Evolutionary conservation across 306 rosid species (phyloP).

Genomic region (Canavalia ensiformis): DNA sequence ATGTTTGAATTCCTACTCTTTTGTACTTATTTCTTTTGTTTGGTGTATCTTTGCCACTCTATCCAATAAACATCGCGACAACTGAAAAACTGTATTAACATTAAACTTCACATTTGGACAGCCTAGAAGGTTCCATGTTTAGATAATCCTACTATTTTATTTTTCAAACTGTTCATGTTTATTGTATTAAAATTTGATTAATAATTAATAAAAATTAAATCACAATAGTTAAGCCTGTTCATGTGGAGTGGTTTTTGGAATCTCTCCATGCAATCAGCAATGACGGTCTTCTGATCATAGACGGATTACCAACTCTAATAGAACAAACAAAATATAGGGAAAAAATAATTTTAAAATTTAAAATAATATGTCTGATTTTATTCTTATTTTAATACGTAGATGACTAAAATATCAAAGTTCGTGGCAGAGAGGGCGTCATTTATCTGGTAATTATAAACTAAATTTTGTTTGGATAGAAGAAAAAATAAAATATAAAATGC

Average conservation of each 20-base stretch:
- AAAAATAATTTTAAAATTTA: too few species aligned
- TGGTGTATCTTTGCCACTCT: conserved; percentile 17
- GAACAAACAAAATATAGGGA: too few species aligned
- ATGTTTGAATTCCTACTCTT: not conserved
- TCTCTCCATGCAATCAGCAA: not conserved
- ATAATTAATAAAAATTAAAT: not conserved
- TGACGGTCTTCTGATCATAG: not conserved
- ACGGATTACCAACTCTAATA: too few species aligned
- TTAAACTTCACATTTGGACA: conserved; percentile 14
- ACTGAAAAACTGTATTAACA: not conserved
- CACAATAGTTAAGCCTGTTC: not conserved
- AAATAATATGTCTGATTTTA: too few species aligned
- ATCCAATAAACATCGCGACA: conserved; percentile 25
- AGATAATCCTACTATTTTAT: not conserved
- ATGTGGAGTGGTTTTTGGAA: not conserved
- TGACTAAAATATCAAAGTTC: too few species aligned
- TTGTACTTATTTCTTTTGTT: not conserved
- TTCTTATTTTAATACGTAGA: too few species aligned
- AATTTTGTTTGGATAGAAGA: too few species aligned
- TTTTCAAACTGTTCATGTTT: not conserved
- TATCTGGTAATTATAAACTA: too few species aligned
- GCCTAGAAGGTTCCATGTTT: conserved; percentile 2
- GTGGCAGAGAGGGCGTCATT: too few species aligned
- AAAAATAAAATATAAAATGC: too few species aligned
- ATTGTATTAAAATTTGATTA: not conserved